These are phyloP conservation scores for Stephania japonica DNA, from an alignment of 164 flowering plant species.

Conservation along the genomic window DNA sequence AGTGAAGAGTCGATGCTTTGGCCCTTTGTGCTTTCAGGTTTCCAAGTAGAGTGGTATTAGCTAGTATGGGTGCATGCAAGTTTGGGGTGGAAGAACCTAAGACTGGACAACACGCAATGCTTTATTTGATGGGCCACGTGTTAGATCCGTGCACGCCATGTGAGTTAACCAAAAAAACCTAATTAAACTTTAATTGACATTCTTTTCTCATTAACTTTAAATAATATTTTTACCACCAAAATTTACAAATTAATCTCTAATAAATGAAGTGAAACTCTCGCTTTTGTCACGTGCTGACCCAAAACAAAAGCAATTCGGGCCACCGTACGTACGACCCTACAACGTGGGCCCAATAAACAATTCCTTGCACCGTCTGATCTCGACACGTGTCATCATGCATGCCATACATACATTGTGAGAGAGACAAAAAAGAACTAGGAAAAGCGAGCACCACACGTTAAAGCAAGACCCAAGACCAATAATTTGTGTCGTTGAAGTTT, in stretches of 20 bases:
- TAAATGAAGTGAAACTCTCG: background rate
- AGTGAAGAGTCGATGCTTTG: no score
- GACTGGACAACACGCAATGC: background rate
- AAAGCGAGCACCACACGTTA: background rate
- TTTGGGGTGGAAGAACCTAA: background rate
- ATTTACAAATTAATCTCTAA: no score
- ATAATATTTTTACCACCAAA: no score
- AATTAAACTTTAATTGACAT: background rate
- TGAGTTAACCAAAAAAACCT: background rate
- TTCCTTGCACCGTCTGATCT: background rate
- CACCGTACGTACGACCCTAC: background rate
- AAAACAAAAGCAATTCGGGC: no score
- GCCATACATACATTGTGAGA: no score
- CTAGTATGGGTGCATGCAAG: no score
- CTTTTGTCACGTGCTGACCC: background rate
- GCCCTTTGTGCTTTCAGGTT: no score
- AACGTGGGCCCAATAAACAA: background rate
- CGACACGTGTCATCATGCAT: background rate
- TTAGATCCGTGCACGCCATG: background rate
- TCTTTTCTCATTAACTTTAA: no score
- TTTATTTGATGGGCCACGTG: background rate
- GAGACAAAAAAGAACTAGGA: background rate
- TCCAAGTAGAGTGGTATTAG: no score
- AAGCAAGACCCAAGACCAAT: background rate
- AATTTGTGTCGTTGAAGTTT: background rate